These are phyloP conservation scores for Nelumbo lutea DNA, from an alignment of 164 flowering plant genomes.

Conservation along the genomic window DNA sequence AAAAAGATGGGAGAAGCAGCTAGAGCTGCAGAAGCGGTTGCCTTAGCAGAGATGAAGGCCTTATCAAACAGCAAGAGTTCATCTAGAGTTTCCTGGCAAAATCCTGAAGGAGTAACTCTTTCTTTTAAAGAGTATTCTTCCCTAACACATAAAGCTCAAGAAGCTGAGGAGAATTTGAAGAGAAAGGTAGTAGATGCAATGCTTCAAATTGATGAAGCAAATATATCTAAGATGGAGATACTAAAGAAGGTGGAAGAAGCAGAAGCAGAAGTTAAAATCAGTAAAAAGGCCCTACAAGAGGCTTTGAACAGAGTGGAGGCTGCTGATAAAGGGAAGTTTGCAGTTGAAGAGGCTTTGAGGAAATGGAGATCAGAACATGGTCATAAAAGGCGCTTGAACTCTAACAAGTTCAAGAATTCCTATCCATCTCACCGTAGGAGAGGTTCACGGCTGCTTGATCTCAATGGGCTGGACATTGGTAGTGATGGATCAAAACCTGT, in stretches of 20 bases:
- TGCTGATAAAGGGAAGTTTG: slow-evolving; percentile 68
- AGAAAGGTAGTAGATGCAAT: slow-evolving; percentile 46
- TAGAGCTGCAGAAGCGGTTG: slow-evolving; percentile 69
- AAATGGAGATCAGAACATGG: slow-evolving; percentile 82
- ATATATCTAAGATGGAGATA: slow-evolving; percentile 43
- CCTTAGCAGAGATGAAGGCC: slow-evolving; percentile 72
- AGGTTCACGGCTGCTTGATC: slow-evolving; percentile 48
- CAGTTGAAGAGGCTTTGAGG: slow-evolving; percentile 78
- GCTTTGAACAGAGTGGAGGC: slow-evolving; percentile 72
- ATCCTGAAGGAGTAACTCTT: slow-evolving; percentile 46
- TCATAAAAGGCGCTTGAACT: slow-evolving; percentile 55
- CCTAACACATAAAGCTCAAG: slow-evolving; percentile 49
- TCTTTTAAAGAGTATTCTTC: slow-evolving; percentile 31
- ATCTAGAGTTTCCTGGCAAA: slow-evolving; percentile 17
- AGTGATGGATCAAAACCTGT: slow-evolving; percentile 43
- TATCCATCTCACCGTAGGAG: slow-evolving; percentile 42
- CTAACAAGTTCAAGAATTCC: slow-evolving; percentile 70
- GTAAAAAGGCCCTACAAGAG: slow-evolving; percentile 67
- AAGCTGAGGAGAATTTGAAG: slow-evolving; percentile 54
- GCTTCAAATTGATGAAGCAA: slow-evolving; percentile 21
- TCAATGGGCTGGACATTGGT: slow-evolving; percentile 42
- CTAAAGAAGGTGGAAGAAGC: slow-evolving; percentile 69
- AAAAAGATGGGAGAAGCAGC: slow-evolving; percentile 88
- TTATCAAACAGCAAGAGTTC: slow-evolving; percentile 34
- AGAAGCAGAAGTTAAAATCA: slow-evolving; percentile 63